Base-by-base conservation (phyloP, 2,329 filamentous ascomycete species). In the Coniochaeta hoffmannii region DNA sequence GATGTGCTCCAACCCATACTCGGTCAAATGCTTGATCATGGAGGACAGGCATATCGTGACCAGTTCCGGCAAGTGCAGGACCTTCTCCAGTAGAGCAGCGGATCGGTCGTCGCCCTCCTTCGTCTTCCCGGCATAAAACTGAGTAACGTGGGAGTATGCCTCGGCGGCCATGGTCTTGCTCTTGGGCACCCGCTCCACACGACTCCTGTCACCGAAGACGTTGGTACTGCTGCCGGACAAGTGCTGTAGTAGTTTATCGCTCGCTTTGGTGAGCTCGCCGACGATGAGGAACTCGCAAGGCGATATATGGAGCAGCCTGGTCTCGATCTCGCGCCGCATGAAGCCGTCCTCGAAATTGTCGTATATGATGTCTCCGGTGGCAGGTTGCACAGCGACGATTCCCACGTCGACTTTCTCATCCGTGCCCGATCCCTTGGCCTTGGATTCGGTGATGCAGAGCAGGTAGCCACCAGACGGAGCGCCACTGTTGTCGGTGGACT, bases 341-440 rank as follows among this genome's bases (percentile, higher is more conserved):
- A 97, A 97, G 1, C 93, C 91, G 65, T 99, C 94, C 63, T 97
- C 90, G 63, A 99, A 99, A 57, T 87, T 86, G 66, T 99, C 94
- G 64, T 97, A 95, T 55, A 97, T 88, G 63, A 99, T 90, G 68
- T 97, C 93, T 55, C 94, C 94, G 0, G 94, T 99, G 1, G 90
- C 89, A 9, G 94, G 94, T 65, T 99, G 94, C 4, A 99, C 94
- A 26, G 94, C 94, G 22, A 99, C 79, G 56, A 99, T 83, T 1
- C 94, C 94, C 24, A 97, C 86, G 55, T 94, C 84, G 1, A 97
- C 93, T 65, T 89, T 96, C 68, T 99, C 94, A 66, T 97, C 93
- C 0, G 90, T 92, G 1, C 90, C 90, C 71, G 79, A 86, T 62
- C 81, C 80, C 54, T 92, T 94, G 11, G 87, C 83, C 58, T 87